Percentiles rank a stretch among this genome's conserved stretches.
These are phyloP conservation scores for Kazachstania africana DNA, from an alignment of 805 yeast species.

Conservation along the genomic window DNA sequence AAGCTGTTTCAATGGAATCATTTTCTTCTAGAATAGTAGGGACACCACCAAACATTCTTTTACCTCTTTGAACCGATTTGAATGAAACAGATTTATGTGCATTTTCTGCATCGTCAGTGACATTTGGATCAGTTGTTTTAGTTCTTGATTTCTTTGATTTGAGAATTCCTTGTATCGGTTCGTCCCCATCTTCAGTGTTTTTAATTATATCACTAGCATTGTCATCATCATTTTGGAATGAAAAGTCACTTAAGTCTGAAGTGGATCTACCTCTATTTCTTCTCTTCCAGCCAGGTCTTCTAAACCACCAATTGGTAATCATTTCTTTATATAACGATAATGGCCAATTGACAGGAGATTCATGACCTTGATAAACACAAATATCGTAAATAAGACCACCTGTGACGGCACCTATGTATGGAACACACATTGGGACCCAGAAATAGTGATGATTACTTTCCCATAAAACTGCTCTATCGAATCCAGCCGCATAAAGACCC, in stretches of 20 bases:
- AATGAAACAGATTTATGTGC: conserved; percentile 23
- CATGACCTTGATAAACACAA: conserved; percentile 39
- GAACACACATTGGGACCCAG: conserved; percentile 45
- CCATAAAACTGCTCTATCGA: conserved; percentile 31
- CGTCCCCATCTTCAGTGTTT: conserved; percentile 4
- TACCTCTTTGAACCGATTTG: conserved; percentile 16
- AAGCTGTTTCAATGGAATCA: conserved; percentile 15
- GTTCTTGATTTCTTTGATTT: conserved; percentile 10
- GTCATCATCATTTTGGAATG: conserved; percentile 16
- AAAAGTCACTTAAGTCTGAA: conserved; percentile 20
- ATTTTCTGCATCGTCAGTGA: conserved; percentile 7
- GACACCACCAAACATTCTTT: conserved; percentile 18
- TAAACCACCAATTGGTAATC: conserved; percentile 17
- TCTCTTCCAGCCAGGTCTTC: conserved; percentile 22
- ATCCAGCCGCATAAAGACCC: conserved; percentile 37
- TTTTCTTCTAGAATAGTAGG: conserved; percentile 24
- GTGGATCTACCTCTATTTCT: conserved; percentile 18
- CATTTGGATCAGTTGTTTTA: conserved; percentile 5
- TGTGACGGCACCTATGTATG: conserved; percentile 34
- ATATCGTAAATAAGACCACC: conserved; percentile 44
- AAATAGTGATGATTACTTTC: conserved; percentile 32
- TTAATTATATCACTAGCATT: conserved; percentile 1
- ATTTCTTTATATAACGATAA: conserved; percentile 8
- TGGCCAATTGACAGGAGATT: conserved; percentile 40
- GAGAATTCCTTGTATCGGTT: conserved; percentile 2